phyloP scores from a whole-genome alignment of 345 rosid genomes.

The Litchi chinensis region DNA sequence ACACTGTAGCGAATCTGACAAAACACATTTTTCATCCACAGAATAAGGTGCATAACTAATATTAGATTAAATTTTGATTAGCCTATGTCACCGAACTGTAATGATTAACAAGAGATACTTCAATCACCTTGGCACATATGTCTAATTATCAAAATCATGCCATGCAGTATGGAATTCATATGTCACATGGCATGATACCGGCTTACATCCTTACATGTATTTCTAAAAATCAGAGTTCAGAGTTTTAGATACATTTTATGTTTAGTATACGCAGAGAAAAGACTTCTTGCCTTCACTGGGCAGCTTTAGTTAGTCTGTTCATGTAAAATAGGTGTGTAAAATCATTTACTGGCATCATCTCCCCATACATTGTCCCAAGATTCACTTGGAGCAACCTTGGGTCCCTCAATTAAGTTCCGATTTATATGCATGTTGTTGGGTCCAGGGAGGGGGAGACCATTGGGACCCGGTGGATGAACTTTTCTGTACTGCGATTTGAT shows the following conservation, averaged over 20 bases:
- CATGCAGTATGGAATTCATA: no score
- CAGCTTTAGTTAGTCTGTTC: neutral
- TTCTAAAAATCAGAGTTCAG: no score
- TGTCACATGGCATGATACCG: neutral
- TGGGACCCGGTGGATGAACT: constrained; percentile 28
- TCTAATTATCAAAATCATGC: neutral
- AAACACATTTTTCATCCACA: neutral
- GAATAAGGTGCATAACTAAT: neutral
- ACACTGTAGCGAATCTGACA: neutral
- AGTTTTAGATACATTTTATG: neutral
- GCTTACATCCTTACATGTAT: no score
- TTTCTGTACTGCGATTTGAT: constrained; percentile 31
- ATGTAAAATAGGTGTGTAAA: neutral
- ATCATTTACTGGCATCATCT: neutral
- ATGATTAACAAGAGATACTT: neutral
- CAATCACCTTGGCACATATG: no score
- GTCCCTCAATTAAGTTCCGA: constrained; percentile 32
- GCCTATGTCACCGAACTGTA: neutral
- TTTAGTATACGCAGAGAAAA: neutral
- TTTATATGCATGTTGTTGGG: constrained; percentile 27
- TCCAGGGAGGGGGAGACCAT: constrained; percentile 27
- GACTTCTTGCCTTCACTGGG: no score
- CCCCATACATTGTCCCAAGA: constrained; percentile 49
- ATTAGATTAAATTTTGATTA: neutral
- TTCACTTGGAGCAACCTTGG: constrained; percentile 34